Conservation (phyloP, 2,329 filamentous ascomycete species). For the Purpureocillium takamizusanense region DNA sequence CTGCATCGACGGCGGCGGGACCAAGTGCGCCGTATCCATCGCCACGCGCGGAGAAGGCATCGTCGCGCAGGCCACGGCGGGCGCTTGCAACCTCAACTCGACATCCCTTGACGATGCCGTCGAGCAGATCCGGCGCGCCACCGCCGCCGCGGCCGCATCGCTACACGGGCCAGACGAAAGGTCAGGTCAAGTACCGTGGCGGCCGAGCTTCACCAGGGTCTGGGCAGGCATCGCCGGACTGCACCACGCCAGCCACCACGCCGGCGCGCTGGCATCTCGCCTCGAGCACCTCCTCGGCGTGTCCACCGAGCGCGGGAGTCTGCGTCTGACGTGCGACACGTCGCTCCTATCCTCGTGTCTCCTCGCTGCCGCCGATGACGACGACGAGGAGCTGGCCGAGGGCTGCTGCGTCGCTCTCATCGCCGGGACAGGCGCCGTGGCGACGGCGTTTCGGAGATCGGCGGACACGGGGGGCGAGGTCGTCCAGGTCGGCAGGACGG, state of each 20-base stretch:
- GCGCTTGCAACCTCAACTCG: constrained; percentile 24
- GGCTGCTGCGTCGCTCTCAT: constrained; percentile 25
- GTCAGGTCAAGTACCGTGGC: too few relatives aligned
- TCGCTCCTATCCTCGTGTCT: not conserved
- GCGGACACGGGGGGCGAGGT: constrained; percentile 5
- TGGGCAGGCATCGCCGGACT: constrained; percentile 30
- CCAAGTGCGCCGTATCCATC: constrained; percentile 27
- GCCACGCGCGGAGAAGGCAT: constrained; percentile 13
- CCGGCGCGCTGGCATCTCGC: constrained; percentile 16
- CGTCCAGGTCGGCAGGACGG: constrained; percentile 21
- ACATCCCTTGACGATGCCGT: constrained; percentile 11
- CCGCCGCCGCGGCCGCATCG: constrained; percentile 1
- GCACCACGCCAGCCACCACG: constrained; percentile 18
- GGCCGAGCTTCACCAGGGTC: constrained; percentile 14
- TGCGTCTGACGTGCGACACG: constrained; percentile 11
- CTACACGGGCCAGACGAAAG: not conserved
- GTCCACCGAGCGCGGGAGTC: constrained; percentile 28
- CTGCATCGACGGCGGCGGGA: constrained; percentile 32
- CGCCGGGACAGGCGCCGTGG: constrained; percentile 32
- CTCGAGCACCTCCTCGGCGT: constrained; percentile 14
- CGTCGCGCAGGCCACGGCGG: constrained; percentile 19
- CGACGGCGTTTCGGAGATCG: constrained; percentile 21
- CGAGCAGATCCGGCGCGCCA: not conserved
- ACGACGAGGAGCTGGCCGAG: not conserved
- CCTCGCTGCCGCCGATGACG: too few relatives aligned